Conservation (phyloP, 2,329 filamentous ascomycete species). For the Botrytis porri region DNA sequence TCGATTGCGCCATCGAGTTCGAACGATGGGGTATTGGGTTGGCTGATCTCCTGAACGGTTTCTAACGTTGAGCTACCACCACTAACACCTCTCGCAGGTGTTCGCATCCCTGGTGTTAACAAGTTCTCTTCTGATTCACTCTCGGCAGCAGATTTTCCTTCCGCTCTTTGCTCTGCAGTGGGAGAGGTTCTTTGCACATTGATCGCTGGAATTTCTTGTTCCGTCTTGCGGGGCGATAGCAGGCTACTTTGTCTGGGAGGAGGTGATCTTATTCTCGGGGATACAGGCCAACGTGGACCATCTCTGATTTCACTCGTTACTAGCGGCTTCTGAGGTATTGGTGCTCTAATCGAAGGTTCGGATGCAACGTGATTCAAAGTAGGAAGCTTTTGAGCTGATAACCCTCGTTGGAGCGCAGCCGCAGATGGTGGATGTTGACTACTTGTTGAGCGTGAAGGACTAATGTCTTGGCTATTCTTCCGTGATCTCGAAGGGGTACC, state of each 20-base stretch:
- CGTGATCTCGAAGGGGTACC: slow-evolving; percentile 51
- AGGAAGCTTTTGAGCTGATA: slow-evolving; percentile 64
- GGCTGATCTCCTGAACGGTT: slow-evolving; percentile 87
- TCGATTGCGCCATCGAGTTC: slow-evolving; percentile 49
- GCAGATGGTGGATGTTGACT: slow-evolving; percentile 58
- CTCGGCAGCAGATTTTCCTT: slow-evolving; percentile 28
- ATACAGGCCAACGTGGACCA: slow-evolving; percentile 69
- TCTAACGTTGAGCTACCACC: slow-evolving; percentile 66
- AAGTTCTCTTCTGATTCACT: slow-evolving; percentile 34
- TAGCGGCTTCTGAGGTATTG: slow-evolving; percentile 61
- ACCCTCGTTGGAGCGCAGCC: slow-evolving; percentile 60
- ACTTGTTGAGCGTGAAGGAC: slow-evolving; percentile 53
- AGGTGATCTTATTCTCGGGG: slow-evolving; percentile 73
- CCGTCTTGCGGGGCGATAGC: slow-evolving; percentile 46
- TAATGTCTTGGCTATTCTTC: slow-evolving; percentile 66
- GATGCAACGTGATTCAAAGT: slow-evolving; percentile 58
- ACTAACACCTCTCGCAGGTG: slow-evolving; percentile 58
- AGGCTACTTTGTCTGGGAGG: slow-evolving; percentile 57
- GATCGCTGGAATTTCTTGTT: slow-evolving; percentile 51
- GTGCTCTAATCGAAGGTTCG: slow-evolving; percentile 60
- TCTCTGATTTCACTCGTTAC: slow-evolving; percentile 50
- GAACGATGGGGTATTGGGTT: slow-evolving; percentile 64
- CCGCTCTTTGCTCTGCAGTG: slow-evolving; percentile 42
- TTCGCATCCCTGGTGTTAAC: slow-evolving; percentile 50
- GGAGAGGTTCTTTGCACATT: slow-evolving; percentile 48